A percentile compares a stretch with the other conserved stretches of the same genome.
Evolutionary conservation across 495 filamentous ascomycete genomes (phyloP).

Genomic region (Podospora appendiculata): DNA sequence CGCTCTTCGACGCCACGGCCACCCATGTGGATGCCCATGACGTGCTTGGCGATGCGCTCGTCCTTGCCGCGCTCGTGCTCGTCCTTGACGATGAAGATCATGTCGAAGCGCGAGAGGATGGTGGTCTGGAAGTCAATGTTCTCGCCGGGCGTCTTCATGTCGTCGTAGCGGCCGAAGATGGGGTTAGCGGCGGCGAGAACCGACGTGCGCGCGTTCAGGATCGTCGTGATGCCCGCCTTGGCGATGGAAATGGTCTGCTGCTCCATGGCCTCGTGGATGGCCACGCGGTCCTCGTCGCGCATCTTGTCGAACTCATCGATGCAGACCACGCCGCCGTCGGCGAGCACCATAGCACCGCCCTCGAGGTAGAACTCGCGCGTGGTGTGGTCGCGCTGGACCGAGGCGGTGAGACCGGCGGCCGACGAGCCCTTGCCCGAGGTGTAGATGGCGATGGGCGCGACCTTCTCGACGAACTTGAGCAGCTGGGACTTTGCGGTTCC

Average conservation of each 20-base stretch:
- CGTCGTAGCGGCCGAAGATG: slow-evolving; percentile 95
- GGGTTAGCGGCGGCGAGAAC: slow-evolving; percentile 97
- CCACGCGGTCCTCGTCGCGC: slow-evolving; percentile 96
- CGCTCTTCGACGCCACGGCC: slow-evolving; percentile 77
- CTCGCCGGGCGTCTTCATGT: slow-evolving; percentile 93
- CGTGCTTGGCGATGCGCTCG: slow-evolving; percentile 90
- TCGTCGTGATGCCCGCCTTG: slow-evolving; percentile 98
- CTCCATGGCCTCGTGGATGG: slow-evolving; percentile 99
- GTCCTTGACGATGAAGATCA: slow-evolving; percentile 99
- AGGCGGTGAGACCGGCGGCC: slow-evolving; percentile 95
- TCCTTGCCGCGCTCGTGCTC: slow-evolving; percentile 86
- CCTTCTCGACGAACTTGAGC: slow-evolving; percentile 96
- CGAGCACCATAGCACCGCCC: slow-evolving; percentile 97
- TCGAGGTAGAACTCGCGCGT: slow-evolving; percentile 98
- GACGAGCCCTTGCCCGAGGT: slow-evolving; percentile 98
- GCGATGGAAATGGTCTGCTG: slow-evolving; percentile 99
- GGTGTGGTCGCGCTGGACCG: slow-evolving; percentile 84
- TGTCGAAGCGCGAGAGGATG: slow-evolving; percentile 96
- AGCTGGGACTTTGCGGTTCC: slow-evolving; percentile 98
- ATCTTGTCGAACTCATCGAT: slow-evolving; percentile 99
- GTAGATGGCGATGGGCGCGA: slow-evolving; percentile 95
- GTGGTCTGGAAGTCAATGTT: slow-evolving; percentile 99
- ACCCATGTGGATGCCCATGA: slow-evolving; percentile 97
- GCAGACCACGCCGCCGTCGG: slow-evolving; percentile 95
- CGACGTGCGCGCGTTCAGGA: slow-evolving; percentile 90